Base-by-base conservation (phyloP, 805 yeast genomes). In the Zygoascus ofunaensis region DNA sequence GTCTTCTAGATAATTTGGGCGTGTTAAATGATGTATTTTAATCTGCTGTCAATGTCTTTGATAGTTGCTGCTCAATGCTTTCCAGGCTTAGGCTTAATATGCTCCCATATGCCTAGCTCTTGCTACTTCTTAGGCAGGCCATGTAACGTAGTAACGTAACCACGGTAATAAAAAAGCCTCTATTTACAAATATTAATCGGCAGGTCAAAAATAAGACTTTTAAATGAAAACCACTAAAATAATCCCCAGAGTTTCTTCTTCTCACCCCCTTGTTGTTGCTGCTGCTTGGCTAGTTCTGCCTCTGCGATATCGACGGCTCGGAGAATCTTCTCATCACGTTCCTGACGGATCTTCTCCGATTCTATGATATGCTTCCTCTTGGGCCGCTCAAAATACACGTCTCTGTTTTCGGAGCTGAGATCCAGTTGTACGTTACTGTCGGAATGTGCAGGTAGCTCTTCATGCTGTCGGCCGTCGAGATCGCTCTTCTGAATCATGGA, bases 331-430 rank as follows among this genome's bases (percentile, higher is more conserved):
- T 76, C 92, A 56, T 85, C 94, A 42, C 76, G 72, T 46, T 77
- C 75, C 59, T 83, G 92, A 48, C 72, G 66, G 21, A 79, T 67
- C 48, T 83, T 68, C 59, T 83, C 84, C 0, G 92, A 94, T 58
- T 80, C 85, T 45, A 82, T 72, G 8, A 78, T 69, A 55, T 85
- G 95, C 50, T 77, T 74, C 52, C 79, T 75, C 43, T 78, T 77
- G 4, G 86, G 92, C 63, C 83, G 71, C 58, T 75, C 82, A 65
- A 76, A 65, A 5, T 36, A 48, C n/a, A 47, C 35, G 12, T 33
- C 39, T 14, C 21, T 19, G 36, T 24, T 24, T 34, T 36, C 34
- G 8, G 24, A 17, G 10, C 23, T 30, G n/a, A 32, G 28, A 46
- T 38, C 19, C 24, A 19, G n/a, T 46, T 47, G 10, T 17, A 22